Percentiles rank a stretch among this genome's conserved stretches.
Evolutionary conservation across 305 asterid species (phyloP).

Genomic region (Withania somnifera): DNA sequence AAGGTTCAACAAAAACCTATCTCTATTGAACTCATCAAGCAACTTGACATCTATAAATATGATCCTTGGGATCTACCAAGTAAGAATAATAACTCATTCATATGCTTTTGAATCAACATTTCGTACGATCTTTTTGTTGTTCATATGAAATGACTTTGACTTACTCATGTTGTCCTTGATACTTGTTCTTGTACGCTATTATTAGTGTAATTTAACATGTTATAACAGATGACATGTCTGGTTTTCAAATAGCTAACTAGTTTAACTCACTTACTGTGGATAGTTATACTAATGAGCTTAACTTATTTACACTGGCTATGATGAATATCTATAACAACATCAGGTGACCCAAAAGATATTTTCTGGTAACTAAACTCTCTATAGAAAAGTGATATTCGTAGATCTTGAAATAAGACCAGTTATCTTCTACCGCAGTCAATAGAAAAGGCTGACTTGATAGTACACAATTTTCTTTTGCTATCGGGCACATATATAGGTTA

Average conservation of each 20-base stretch:
- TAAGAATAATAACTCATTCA: neutral
- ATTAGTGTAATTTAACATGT: neutral
- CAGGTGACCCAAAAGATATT: neutral
- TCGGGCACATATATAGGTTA: no score
- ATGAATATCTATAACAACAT: no score
- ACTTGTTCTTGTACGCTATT: neutral
- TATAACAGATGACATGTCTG: neutral
- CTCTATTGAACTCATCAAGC: constrained; percentile 22
- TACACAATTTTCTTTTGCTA: no score
- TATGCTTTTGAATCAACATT: neutral
- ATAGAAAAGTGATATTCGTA: neutral
- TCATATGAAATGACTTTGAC: no score
- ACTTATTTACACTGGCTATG: neutral
- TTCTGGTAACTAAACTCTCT: neutral
- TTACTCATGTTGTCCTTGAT: neutral
- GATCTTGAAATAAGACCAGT: neutral
- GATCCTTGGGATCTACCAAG: constrained; percentile 32
- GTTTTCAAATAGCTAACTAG: no score
- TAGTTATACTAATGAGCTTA: neutral
- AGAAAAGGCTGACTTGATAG: no score
- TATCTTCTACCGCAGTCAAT: no score
- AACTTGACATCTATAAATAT: constrained; percentile 21
- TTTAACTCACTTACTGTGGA: neutral
- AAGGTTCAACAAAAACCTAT: constrained; percentile 19
- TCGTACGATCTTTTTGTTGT: neutral